phyloP scores from a whole-genome alignment of 192 early-diverging fungal species.

The Mortierella claussenii region DNA sequence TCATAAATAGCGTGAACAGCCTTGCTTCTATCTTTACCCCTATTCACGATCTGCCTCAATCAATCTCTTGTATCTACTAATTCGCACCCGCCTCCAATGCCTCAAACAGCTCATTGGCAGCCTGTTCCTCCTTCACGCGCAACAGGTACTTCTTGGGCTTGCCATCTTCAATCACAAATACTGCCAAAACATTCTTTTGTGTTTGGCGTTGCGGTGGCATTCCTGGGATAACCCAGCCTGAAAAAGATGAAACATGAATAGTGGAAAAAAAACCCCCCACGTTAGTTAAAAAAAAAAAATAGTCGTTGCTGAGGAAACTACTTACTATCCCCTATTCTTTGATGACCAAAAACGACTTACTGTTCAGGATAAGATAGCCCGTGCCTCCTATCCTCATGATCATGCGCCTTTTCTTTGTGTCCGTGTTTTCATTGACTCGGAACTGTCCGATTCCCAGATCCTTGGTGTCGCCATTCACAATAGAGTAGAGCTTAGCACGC shows the following conservation, averaged over 20 bases:
- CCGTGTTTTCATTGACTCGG: constrained; percentile 20
- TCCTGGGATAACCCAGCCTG: constrained; percentile 25
- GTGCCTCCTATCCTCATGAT: constrained; percentile 25
- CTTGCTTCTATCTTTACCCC: no score
- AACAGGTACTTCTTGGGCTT: constrained; percentile 22
- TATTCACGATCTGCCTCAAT: no score
- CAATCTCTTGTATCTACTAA: constrained; percentile 12
- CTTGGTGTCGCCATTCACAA: neutral
- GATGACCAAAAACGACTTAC: constrained; percentile 1
- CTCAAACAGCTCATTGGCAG: constrained; percentile 5
- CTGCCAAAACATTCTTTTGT: constrained; percentile 16
- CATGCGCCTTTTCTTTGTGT: constrained; percentile 23
- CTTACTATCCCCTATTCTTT: neutral
- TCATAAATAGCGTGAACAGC: no score
- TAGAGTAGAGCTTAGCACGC: constrained; percentile 18
- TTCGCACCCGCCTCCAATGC: constrained; percentile 11
- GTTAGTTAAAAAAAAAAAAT: neutral
- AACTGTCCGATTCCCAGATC: constrained; percentile 39
- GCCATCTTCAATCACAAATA: constrained; percentile 30
- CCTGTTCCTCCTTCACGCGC: constrained; percentile 30
- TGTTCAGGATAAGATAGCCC: constrained; percentile 20
- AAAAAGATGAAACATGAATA: neutral
- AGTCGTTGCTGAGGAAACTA: neutral
- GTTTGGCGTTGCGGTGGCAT: constrained; percentile 14
- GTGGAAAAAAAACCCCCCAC: neutral